Evolutionary conservation across 768 basidiomycete genomes (phyloP), one percentile per base, ranked within the genome.

Genomic region (Serendipita sp.): DNA sequence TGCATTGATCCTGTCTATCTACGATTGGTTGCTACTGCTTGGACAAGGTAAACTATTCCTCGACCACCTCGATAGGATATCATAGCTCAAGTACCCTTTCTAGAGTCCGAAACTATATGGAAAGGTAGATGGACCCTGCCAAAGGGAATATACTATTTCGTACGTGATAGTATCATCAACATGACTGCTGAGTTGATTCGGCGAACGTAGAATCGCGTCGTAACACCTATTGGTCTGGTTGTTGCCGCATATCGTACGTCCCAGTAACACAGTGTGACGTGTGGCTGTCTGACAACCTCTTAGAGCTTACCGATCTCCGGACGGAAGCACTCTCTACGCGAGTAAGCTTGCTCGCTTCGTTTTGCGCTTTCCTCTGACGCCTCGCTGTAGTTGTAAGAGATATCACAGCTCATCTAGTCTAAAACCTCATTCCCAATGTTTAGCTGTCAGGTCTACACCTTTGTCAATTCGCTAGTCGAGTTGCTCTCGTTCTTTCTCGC

Each of bases 41-140:
- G 56, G 56, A 11, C 8, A 18, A 18, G 48, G 48, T 51, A 8
- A 18, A 24, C 24, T 24, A 24, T 24, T 18, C 5, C 30, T 32
- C 48, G n/a, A 8, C 18, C n/a, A 51, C 48, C 8, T 13, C 5
- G 13, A 13, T 5, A 41, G 13, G 13, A 41, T 41, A 13, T 7
- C 5, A 5, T 41, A 41, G 41, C 41, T 41, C 41, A 41, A 41
- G 13, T 13, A 5, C n/a, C 18, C 5, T 18, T 8, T 51, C n/a
- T 34, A 60, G 56, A 60, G 35, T 60, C 56, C 4, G 30, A 38
- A 60, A 60, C 56, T 4, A 37, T 60, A n/a, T 60, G 56, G 56
- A 34, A 34, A 30, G 56, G 30, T n/a, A 24, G 56, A 24, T 60
- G 56, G 56, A 60, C 56, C 10, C 8, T 60, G n/a, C 56, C 56